Percentiles rank a stretch among this genome's conserved stretches.
These are phyloP conservation scores for Craterostigma plantagineum DNA, from an alignment of 257 asterid species.

Conservation along the genomic window DNA sequence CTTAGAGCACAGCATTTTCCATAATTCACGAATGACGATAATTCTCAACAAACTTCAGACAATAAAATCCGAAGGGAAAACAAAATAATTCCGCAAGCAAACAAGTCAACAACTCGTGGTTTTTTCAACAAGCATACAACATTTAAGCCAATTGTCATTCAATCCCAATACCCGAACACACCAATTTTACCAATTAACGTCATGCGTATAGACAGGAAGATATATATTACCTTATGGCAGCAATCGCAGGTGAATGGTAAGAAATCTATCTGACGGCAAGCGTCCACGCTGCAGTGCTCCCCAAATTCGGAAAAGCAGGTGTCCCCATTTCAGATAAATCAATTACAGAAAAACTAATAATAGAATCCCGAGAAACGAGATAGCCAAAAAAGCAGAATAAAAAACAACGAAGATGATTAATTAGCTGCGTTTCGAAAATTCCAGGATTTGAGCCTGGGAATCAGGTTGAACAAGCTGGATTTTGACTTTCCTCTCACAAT, in stretches of 20 bases:
- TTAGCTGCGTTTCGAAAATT: too few relatives aligned
- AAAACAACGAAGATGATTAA: slow-evolving; percentile 4
- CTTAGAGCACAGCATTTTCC: too few relatives aligned
- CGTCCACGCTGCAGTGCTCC: slow-evolving; percentile 74
- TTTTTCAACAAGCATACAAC: too few relatives aligned
- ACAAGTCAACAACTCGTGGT: too few relatives aligned
- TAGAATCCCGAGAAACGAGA: slow-evolving; percentile 7
- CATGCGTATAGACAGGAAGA: not conserved
- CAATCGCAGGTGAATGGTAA: slow-evolving; percentile 93
- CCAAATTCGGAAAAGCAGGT: slow-evolving; percentile 78
- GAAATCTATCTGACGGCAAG: slow-evolving; percentile 84
- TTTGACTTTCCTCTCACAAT: too few relatives aligned
- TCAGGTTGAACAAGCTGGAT: not conserved
- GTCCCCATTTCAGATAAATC: slow-evolving; percentile 95
- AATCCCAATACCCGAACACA: too few relatives aligned
- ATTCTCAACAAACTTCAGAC: too few relatives aligned
- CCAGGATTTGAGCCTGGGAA: slow-evolving; percentile 18
- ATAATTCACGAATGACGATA: too few relatives aligned
- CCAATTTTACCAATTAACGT: not conserved
- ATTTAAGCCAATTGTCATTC: too few relatives aligned
- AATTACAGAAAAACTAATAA: not conserved
- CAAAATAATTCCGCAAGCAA: too few relatives aligned
- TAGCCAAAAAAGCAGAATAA: slow-evolving; percentile 3
- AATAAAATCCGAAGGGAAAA: too few relatives aligned
- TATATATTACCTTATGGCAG: slow-evolving; percentile 36